Percentiles rank a stretch among this genome's conserved stretches.
Conservation (phyloP, 805 yeast species). For the Alloascoidea africana region DNA sequence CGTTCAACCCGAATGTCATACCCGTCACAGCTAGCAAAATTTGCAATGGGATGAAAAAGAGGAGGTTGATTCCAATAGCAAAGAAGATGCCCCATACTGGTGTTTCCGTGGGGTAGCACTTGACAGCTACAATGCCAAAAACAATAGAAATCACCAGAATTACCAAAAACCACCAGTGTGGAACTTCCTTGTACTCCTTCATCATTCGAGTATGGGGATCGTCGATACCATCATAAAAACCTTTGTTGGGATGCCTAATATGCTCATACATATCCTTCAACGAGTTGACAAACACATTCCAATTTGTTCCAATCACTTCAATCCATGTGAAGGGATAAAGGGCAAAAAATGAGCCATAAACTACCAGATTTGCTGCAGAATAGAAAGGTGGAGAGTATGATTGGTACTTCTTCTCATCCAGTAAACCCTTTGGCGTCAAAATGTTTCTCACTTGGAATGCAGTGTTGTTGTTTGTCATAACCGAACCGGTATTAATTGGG, state of each 20-base stretch:
- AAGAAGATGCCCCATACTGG: conserved; percentile 13
- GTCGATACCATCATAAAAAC: conserved; percentile 15
- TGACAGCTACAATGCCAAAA: conserved; percentile 24
- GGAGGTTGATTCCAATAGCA: conserved; percentile 15
- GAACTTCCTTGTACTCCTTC: conserved; percentile 34
- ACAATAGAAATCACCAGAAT: conserved; percentile 26
- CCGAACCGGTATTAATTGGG: conserved; percentile 28
- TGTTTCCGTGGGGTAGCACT: conserved; percentile 27
- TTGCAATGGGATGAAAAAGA: conserved; percentile 20
- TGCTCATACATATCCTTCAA: conserved; percentile 29
- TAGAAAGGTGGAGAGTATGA: conserved; percentile 42
- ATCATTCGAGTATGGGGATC: conserved; percentile 38
- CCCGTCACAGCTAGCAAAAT: conserved; percentile 27
- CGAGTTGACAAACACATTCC: conserved; percentile 42
- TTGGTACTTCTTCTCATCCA: conserved; percentile 29
- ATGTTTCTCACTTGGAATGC: conserved; percentile 27
- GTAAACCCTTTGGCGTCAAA: conserved; percentile 19
- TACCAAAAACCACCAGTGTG: conserved; percentile 31
- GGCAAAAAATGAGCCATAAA: conserved; percentile 36
- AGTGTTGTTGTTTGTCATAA: conserved; percentile 26
- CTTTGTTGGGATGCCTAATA: conserved; percentile 15
- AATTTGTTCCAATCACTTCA: conserved; percentile 26
- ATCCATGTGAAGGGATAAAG: conserved; percentile 37
- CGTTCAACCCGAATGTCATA: conserved; percentile 22
- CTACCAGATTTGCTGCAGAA: conserved; percentile 36